Base-by-base conservation (phyloP, 2,329 filamentous ascomycete species). In the Bipolaris cookei region DNA sequence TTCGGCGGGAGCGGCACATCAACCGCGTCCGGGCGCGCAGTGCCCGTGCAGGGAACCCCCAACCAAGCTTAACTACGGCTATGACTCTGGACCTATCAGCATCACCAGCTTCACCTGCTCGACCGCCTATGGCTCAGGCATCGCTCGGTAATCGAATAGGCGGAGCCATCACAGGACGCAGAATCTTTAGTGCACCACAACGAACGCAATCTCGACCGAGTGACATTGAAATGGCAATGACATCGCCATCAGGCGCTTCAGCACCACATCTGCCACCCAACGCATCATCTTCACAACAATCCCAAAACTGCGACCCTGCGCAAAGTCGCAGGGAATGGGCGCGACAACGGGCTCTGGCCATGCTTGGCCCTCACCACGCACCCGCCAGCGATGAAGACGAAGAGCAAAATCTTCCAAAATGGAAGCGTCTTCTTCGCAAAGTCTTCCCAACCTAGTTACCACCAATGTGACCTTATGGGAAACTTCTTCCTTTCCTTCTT, bases 1-100 rank as follows among this genome's bases (percentile, higher is more conserved):
- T 96, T 5, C 87, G 90, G 18, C 85, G 90, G 37, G 92, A 97
- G 76, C 83, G 90, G 14, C 84, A 89, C 21, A 79, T 92, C 11
- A 80, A 89, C 25, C 81, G 83, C 32, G 75, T 90, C 46, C 81
- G 88, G 43, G 83, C 85, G 52, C 81, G 83, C 13, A 65, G 62
- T 32, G 59, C 52, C 39, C 53, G 54, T 34, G 18, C 54, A 21
- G 53, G 49, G 18, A 61, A 56, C 38, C 50, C 46, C 20, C 58
- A 44, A 47, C 30, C 44, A 18, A 42, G 39, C 18, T 51, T 52
- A 6, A 48, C 41, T 11, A 37, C 56, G 14, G 41, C 38, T 3
- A 34, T 44, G 6, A 35, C 46, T 11, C 34, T 58, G 23, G 10
- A 48, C 35, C 18, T 39, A 44, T 37, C 56, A 39, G 16, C 44